These are phyloP conservation scores for Alternaria solani DNA, from an alignment of 2,329 filamentous ascomycete genomes.

Conservation along the genomic window DNA sequence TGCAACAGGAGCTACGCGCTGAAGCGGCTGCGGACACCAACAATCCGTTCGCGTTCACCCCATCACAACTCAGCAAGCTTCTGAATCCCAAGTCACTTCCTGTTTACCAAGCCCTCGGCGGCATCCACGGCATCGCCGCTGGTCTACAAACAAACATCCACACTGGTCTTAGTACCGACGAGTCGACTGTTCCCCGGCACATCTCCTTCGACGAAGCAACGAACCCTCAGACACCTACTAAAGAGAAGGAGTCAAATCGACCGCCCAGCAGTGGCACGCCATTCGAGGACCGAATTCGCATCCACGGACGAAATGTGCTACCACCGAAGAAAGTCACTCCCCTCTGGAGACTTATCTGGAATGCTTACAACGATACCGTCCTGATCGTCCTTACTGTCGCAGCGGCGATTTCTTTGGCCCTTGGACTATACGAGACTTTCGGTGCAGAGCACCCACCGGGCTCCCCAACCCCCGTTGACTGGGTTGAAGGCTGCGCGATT, in stretches of 20 bases:
- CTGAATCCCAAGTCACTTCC: slow-evolving; percentile 60
- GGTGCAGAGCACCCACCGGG: slow-evolving; percentile 55
- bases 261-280: slow-evolving; percentile 30
- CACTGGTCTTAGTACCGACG: slow-evolving; percentile 61
- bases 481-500: slow-evolving; percentile 51
- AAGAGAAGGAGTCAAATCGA: slow-evolving; percentile 27
- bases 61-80: slow-evolving; percentile 63
- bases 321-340: slow-evolving; percentile 70
- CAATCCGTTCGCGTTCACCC: slow-evolving; percentile 64
- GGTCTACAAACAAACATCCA: slow-evolving; percentile 61
- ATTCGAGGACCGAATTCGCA: slow-evolving; percentile 65
- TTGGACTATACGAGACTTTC: slow-evolving; percentile 74
- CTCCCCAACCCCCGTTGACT: slow-evolving; percentile 53
- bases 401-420: slow-evolving; percentile 71
- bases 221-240: slow-evolving; percentile 36
- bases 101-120: slow-evolving; percentile 63
- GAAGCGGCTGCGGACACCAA: slow-evolving; percentile 41
- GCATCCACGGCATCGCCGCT: slow-evolving; percentile 60
- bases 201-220: slow-evolving; percentile 62
- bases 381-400: slow-evolving; percentile 74
- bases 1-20: slow-evolving; percentile 38
- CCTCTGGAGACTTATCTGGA: slow-evolving; percentile 69
- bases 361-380: slow-evolving; percentile 77
- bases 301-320: slow-evolving; percentile 68
- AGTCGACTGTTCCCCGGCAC: slow-evolving; percentile 56